phyloP scores from a whole-genome alignment of 345 rosid genomes.

The Ceriops tagal region DNA sequence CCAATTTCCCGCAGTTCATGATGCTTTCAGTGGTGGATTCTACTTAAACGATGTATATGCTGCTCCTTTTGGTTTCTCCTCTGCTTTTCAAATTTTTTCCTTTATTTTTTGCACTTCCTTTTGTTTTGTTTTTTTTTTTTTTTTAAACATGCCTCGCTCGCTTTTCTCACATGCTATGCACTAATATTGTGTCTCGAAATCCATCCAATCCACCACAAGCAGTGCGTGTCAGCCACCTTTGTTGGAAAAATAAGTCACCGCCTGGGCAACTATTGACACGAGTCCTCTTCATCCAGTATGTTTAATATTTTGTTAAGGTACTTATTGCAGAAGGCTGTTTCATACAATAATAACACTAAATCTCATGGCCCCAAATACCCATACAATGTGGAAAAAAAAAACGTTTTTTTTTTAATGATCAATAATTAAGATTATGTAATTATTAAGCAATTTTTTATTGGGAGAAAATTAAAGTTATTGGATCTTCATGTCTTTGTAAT shows the following conservation, averaged over 20 bases:
- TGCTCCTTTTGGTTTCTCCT: slow-evolving; percentile 9
- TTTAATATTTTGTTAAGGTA: background rate
- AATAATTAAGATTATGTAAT: too few relatives aligned
- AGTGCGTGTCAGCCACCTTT: slow-evolving; percentile 31
- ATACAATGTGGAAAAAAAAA: too few relatives aligned
- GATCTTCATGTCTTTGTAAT: background rate
- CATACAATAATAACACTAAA: too few relatives aligned
- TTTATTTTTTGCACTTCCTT: slow-evolving; percentile 14
- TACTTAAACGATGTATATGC: slow-evolving; percentile 10
- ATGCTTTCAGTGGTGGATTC: slow-evolving; percentile 25
- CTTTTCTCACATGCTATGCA: slow-evolving; percentile 52
- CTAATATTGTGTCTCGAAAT: slow-evolving; percentile 19
- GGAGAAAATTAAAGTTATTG: too few relatives aligned
- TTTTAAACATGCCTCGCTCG: slow-evolving; percentile 6
- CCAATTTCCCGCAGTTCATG: slow-evolving; percentile 13
- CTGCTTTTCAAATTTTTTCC: slow-evolving; percentile 22
- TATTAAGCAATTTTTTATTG: too few relatives aligned
- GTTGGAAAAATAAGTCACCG: slow-evolving; percentile 18
- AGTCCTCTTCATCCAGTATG: too few relatives aligned
- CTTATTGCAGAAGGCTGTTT: too few relatives aligned
- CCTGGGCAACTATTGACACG: background rate
- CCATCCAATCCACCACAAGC: slow-evolving; percentile 20
- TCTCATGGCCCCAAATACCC: too few relatives aligned
- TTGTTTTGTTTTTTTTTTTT: background rate
- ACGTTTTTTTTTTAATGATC: too few relatives aligned